Conservation (phyloP, 192 early-diverging fungal genomes). For the Chytriomyces confervae region DNA sequence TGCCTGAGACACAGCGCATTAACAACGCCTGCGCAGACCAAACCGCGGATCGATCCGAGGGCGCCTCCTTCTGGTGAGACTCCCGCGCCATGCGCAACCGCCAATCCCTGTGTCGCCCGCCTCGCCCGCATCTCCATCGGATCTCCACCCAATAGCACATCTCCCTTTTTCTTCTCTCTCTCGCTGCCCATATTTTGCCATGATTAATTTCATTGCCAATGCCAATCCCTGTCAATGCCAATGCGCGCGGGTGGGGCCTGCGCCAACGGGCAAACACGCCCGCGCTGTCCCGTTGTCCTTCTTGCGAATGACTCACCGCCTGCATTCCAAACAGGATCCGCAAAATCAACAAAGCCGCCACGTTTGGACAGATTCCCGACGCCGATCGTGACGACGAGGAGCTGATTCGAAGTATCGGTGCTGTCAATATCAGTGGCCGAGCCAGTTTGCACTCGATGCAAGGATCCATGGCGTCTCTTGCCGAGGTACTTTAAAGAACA, state of each 20-base stretch:
- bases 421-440: background rate
- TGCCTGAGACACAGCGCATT: background rate
- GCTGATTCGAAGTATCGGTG: conserved; percentile 18
- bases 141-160: background rate
- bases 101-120: background rate
- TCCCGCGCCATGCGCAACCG: background rate
- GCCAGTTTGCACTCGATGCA: conserved; percentile 11
- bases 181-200: background rate
- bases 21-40: conserved; percentile 9
- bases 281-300: too few species aligned
- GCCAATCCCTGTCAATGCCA: too few species aligned
- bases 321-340: conserved; percentile 11
- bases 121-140: background rate
- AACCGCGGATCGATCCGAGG: conserved; percentile 18
- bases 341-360: conserved; percentile 28
- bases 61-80: conserved; percentile 30
- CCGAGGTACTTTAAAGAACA: conserved; percentile 5
- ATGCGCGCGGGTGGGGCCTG: too few species aligned
- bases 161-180: background rate
- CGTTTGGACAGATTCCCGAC: background rate
- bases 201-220: background rate
- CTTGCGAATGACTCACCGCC: background rate
- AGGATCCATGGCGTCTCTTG: conserved; percentile 24
- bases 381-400: conserved; percentile 3
- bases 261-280: too few species aligned